A percentile compares a stretch with the other conserved stretches of the same genome.
phyloP scores from a whole-genome alignment of 495 filamentous ascomycete genomes.

The Trypethelium eluteriae region DNA sequence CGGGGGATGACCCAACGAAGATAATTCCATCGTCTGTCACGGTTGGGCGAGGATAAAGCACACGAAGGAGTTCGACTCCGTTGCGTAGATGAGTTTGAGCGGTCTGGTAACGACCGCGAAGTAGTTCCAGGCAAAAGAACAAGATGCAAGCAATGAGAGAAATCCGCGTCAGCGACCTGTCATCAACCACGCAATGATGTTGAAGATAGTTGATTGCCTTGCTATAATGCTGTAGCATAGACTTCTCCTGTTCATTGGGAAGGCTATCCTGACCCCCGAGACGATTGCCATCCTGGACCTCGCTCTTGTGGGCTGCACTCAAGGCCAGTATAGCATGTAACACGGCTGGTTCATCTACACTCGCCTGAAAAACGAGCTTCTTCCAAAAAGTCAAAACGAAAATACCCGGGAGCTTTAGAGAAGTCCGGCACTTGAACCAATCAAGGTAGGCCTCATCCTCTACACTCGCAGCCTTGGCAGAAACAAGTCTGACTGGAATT shows the following conservation, averaged over 20 bases:
- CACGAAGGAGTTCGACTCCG: conserved; percentile 34
- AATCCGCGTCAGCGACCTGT: conserved; percentile 25
- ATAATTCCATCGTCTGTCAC: not conserved
- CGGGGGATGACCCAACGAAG: conserved; percentile 21
- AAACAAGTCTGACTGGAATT: not conserved
- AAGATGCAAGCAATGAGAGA: conserved; percentile 50
- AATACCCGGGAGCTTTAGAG: conserved; percentile 39
- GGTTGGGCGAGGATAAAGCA: conserved; percentile 18
- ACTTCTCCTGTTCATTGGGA: conserved; percentile 31
- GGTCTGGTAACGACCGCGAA: conserved; percentile 41
- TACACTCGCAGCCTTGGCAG: not conserved
- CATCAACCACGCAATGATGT: conserved; percentile 23
- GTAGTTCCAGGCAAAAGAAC: conserved; percentile 50
- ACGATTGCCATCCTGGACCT: not conserved
- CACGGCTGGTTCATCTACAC: conserved; percentile 41
- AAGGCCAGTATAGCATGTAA: conserved; percentile 46
- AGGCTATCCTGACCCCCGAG: not conserved
- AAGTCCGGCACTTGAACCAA: conserved; percentile 39
- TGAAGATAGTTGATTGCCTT: conserved; percentile 41
- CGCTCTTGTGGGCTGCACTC: conserved; percentile 38
- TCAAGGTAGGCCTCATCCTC: conserved; percentile 33
- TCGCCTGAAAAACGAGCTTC: conserved; percentile 18
- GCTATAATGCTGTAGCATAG: conserved; percentile 41
- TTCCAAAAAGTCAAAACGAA: conserved; percentile 36
- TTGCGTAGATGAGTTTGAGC: conserved; percentile 43